Conservation (phyloP, 495 filamentous ascomycete genomes). For the Aspergillus avenaceus region DNA sequence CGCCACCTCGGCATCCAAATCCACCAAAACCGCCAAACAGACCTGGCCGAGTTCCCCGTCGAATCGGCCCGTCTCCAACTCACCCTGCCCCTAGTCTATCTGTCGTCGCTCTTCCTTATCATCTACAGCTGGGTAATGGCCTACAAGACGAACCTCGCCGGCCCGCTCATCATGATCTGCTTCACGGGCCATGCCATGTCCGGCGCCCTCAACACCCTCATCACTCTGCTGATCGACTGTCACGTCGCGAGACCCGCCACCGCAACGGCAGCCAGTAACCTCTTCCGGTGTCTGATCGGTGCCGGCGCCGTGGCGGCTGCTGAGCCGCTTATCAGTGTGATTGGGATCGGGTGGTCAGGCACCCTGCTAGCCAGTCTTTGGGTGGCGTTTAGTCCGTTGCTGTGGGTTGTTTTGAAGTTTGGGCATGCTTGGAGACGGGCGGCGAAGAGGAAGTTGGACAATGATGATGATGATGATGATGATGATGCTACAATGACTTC, state of each 20-base stretch:
- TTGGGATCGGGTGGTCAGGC: slow-evolving; percentile 31
- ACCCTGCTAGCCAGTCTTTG: slow-evolving; percentile 26
- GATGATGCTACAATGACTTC: too few relatives aligned
- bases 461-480: too few relatives aligned
- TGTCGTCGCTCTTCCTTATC: not conserved
- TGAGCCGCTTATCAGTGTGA: slow-evolving; percentile 1
- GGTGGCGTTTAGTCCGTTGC: slow-evolving; percentile 15
- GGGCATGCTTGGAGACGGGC: slow-evolving; percentile 12
- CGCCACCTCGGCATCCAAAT: not conserved
- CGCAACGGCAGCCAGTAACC: not conserved
- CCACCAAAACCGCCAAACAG: not conserved
- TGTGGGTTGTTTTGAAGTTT: slow-evolving; percentile 24
- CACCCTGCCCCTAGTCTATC: slow-evolving; percentile 2
- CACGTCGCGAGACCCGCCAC: slow-evolving; percentile 4
- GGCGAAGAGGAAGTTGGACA: not conserved
- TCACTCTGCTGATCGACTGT: slow-evolving; percentile 4
- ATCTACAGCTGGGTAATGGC: slow-evolving; percentile 13
- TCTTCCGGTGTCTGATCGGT: slow-evolving; percentile 3
- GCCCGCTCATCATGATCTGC: slow-evolving; percentile 7
- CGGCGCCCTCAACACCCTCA: not conserved
- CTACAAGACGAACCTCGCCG: slow-evolving; percentile 3
- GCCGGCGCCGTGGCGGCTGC: slow-evolving; percentile 10
- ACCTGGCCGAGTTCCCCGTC: not conserved
- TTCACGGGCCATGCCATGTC: not conserved
- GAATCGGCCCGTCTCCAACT: slow-evolving; percentile 3